Conservation (phyloP, 1,139 yeast species). For the Candida gigantensis region DNA sequence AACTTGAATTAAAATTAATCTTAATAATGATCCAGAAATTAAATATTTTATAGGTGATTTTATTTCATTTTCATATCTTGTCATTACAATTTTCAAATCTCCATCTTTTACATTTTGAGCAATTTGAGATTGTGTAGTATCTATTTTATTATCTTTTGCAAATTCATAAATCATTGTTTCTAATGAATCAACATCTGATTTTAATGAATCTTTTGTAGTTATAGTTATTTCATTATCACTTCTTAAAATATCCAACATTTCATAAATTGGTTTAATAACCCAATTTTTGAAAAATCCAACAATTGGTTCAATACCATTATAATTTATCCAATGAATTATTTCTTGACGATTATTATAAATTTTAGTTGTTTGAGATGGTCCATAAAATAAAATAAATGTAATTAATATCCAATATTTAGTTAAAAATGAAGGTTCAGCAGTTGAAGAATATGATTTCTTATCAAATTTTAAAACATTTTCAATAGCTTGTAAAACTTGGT, state of each 20-base stretch:
- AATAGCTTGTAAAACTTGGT: conserved; percentile 9
- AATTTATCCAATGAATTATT: conserved; percentile 56
- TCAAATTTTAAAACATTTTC: conserved; percentile 13
- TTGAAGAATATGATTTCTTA: conserved; percentile 13
- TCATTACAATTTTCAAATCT: conserved; percentile 76
- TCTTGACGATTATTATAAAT: conserved; percentile 52
- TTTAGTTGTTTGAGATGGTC: conserved; percentile 53
- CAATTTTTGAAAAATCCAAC: conserved; percentile 75
- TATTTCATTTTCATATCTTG: conserved; percentile 75
- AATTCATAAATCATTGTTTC: conserved; percentile 88
- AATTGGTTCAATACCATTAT: conserved; percentile 62
- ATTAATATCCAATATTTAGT: conserved; percentile 71
- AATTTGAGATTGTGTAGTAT: conserved; percentile 21
- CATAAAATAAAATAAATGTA: conserved; percentile 40
- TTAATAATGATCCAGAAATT: conserved; percentile 65
- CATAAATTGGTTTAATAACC: conserved; percentile 75
- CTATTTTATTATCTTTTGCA: conserved; percentile 45
- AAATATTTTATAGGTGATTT: conserved; percentile 67
- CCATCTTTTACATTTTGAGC: conserved; percentile 57
- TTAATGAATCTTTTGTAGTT: conserved; percentile 75
- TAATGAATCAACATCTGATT: conserved; percentile 75
- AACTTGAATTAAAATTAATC: conserved; percentile 81
- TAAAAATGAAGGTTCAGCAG: conserved; percentile 47
- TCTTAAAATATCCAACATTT: conserved; percentile 75
- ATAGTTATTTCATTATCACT: conserved; percentile 81